Evolutionary conservation across 208 protist species (phyloP), one percentile per base, ranked within the genome.

Genomic region (Trypanosomatidae sp.): DNA sequence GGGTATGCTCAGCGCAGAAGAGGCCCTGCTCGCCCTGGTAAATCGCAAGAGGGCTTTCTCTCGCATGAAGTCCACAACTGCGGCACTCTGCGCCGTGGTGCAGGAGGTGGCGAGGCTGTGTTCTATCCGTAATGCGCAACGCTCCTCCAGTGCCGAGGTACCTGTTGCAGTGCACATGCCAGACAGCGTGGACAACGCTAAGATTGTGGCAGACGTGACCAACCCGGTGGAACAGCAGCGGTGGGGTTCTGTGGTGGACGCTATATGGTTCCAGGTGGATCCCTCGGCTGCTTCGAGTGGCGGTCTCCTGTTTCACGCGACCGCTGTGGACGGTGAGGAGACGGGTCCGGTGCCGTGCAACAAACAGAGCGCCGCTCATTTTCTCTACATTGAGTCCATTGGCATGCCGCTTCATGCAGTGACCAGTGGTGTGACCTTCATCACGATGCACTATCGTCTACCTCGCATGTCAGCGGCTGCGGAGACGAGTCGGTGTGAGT

Each of bases 191-290:
- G 74, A 82, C 56, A 69, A 86, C 62, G 65, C 62, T 2, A 41
- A 59, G 25, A 71, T 71, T 43, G 81, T 84, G 58, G 59, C 74
- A 7, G 77, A 82, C 53, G 71, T 80, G 19, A 58, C 81, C 41
- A 77, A 76, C 4, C 69, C 77, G 33, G 76, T 82, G 41, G 89
- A 91, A 70, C 55, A 75, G 28, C 76, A 84, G 56, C 60, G 82
- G 7, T 95, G 91, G 91, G 75, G 80, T 13, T 56, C 76, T 25
- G 39, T 95, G 25, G 69, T 90, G 73, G 91, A 93, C 66, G 91
- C 89, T 50, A 36, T 95, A 28, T 93, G 87, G 91, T 81, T 92
- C 46, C 91, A 95, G 71, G 73, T 69, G 8, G 91, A 93, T 62
- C 85, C 88, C 0, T 83, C 83, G 9, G 67, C 71, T 44, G 65